Evolutionary conservation across 371 early-diverging fungal genomes (phyloP).

Genomic region (Dichotomocladium elegans): DNA sequence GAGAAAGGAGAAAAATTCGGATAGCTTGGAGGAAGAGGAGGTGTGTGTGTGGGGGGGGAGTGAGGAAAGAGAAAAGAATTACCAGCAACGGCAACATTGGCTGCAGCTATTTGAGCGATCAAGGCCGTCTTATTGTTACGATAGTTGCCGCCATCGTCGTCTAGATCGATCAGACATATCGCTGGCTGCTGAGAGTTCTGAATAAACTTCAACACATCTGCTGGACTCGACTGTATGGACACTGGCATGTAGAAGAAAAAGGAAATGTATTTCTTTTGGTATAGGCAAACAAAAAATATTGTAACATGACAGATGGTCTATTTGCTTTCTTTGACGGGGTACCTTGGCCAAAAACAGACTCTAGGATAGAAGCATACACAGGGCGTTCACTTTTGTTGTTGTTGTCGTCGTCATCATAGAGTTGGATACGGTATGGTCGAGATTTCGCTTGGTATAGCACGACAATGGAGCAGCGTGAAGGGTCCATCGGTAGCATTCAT

Average conservation of each 20-base stretch:
- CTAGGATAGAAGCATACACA: slow-evolving; percentile 8
- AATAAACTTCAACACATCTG: slow-evolving; percentile 21
- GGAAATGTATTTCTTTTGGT: no score
- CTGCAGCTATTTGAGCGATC: neutral
- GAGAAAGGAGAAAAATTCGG: no score
- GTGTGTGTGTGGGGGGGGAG: neutral
- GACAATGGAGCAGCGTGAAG: slow-evolving; percentile 19
- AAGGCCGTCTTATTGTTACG: neutral
- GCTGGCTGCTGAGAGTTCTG: slow-evolving; percentile 2
- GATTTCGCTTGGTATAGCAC: slow-evolving; percentile 14
- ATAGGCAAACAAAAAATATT: neutral
- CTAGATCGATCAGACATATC: slow-evolving; percentile 13
- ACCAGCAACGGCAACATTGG: slow-evolving; percentile 3
- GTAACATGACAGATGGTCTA: neutral
- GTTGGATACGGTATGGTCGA: slow-evolving; percentile 13
- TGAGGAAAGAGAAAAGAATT: slow-evolving; percentile 2
- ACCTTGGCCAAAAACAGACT: slow-evolving; percentile 21
- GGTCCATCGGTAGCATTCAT: slow-evolving; percentile 12
- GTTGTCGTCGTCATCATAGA: slow-evolving; percentile 5
- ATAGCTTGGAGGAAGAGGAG: neutral
- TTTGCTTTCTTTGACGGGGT: neutral
- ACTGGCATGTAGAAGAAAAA: slow-evolving; percentile 50
- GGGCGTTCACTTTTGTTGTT: slow-evolving; percentile 2
- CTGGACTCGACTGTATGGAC: slow-evolving; percentile 17
- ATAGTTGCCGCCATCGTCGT: slow-evolving; percentile 1